A percentile compares a stretch with the other conserved stretches of the same genome.
Evolutionary conservation across 345 rosid species (phyloP).

Genomic region (Pugionium cornutum): DNA sequence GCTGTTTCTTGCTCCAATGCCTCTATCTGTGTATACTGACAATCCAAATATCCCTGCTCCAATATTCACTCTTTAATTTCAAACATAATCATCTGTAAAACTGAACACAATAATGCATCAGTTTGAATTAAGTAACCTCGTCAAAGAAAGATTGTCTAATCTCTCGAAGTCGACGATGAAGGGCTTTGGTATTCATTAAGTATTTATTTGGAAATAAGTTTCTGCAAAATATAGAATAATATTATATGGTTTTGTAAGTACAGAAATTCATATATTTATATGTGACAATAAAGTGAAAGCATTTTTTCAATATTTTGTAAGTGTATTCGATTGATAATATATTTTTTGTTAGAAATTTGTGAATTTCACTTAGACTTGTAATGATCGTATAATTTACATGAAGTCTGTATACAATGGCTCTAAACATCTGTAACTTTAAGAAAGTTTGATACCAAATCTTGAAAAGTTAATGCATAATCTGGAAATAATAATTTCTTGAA

Average conservation of each 20-base stretch:
- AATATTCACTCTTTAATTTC: not conserved
- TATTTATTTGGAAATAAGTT: not conserved
- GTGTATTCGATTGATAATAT: not conserved
- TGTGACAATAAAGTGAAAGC: constrained; percentile 20
- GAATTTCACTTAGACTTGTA: not conserved
- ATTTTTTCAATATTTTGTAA: not conserved
- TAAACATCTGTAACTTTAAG: not conserved
- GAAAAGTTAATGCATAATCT: constrained; percentile 27
- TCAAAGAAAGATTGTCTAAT: constrained; percentile 39
- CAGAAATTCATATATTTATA: constrained; percentile 15
- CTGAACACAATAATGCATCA: not conserved
- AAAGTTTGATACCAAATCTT: constrained; percentile 21
- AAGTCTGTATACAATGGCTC: constrained; percentile 8
- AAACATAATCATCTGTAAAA: no score
- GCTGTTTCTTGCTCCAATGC: constrained; percentile 14
- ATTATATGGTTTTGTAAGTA: not conserved
- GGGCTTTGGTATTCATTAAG: constrained; percentile 21
- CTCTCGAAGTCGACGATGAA: constrained; percentile 30
- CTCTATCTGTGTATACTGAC: constrained; percentile 34
- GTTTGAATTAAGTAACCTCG: constrained; percentile 32
- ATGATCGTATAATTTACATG: not conserved
- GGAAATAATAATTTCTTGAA: not conserved
- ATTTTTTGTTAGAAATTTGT: not conserved
- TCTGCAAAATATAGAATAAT: constrained; percentile 5
- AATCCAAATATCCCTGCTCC: constrained; percentile 32